A percentile compares a stretch with the other conserved stretches of the same genome.
Conservation (phyloP, 2,329 filamentous ascomycete genomes). For the Phialocephala subalpina region DNA sequence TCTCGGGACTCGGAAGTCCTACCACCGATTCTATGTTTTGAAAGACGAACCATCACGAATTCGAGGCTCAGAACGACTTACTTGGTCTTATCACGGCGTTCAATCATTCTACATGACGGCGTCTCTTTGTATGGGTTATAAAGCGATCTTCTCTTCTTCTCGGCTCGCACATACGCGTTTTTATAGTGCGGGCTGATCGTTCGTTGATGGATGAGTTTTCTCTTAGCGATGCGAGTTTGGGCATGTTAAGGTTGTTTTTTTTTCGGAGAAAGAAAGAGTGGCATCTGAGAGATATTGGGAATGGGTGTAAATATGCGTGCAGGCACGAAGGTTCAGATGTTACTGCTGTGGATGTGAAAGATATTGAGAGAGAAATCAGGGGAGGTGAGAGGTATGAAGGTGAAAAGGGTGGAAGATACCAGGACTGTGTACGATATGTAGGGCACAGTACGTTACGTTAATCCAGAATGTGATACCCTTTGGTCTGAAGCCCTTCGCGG, state of each 20-base stretch:
- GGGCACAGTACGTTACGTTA: constrained; percentile 24
- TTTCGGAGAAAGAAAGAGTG: background rate
- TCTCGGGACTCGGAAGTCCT: background rate
- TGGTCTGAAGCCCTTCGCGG: constrained; percentile 2
- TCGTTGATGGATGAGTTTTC: constrained; percentile 7
- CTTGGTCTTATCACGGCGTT: constrained; percentile 11
- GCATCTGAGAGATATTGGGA: constrained; percentile 4
- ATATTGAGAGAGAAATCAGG: background rate
- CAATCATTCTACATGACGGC: background rate
- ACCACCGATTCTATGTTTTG: constrained; percentile 8
- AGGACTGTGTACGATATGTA: constrained; percentile 28
- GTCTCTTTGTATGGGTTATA: constrained; percentile 11
- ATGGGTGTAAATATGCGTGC: constrained; percentile 31
- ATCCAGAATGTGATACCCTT: constrained; percentile 33
- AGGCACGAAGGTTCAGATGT: constrained; percentile 21
- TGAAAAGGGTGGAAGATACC: constrained; percentile 20
- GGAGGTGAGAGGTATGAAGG: background rate
- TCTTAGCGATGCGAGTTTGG: constrained; percentile 8
- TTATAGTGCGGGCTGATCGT: background rate
- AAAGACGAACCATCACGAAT: constrained; percentile 9
- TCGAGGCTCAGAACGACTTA: background rate
- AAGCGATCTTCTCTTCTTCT: constrained; percentile 13
- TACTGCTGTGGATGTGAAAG: constrained; percentile 4
- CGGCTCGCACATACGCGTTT: background rate
- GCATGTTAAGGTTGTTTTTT: background rate